Evolutionary conservation across 306 rosid species (phyloP), one percentile per base, ranked within the genome.

Genomic region (Fragaria vesca): DNA sequence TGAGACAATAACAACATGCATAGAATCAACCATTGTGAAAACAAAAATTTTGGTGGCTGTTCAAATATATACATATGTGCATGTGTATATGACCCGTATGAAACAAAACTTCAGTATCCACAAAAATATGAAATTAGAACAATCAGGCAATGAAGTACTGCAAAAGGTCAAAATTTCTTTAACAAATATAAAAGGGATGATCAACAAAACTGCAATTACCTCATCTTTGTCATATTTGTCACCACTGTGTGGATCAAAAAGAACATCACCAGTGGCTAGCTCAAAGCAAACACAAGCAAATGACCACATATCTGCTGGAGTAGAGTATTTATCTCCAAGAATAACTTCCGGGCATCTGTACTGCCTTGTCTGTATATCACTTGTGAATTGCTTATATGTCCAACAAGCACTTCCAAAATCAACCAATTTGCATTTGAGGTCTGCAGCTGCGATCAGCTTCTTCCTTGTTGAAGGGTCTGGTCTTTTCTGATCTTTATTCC

Each of bases 371-470:
- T 93, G 97, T 78, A 93, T 93, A 65, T 93, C 94, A 84, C 80
- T 87, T 7, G 96, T 93, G 77, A 93, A 93, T 81, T 91, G 96
- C 72, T 93, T 93, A 85, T 84, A 88, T 1, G 93, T 91, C 97
- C 97, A 93, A 77, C 97, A 93, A 47, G 97, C 97, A 85, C 88
- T 93, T 57, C 97, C 97, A 83, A 93, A 91, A 81, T 93, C 97
- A 46, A 91, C 97, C 83, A 93, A 84, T 84, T 91, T 93, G 90
- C 97, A 91, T 66, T 81, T 89, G 70, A 91, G 86, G 73, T 91
- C 96, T 83, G 78, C 83, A 1, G 90, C 88, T 74, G 78, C 81
- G 58, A 89, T 76, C 74, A 91, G 81, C 81, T 89, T 89, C 88
- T 87, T 87, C 89, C 88, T 89, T 76, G 84, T 85, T 5, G 84